These are phyloP conservation scores for Tricholoma sp. DNA, from an alignment of 768 basidiomycete genomes.

Conservation along the genomic window DNA sequence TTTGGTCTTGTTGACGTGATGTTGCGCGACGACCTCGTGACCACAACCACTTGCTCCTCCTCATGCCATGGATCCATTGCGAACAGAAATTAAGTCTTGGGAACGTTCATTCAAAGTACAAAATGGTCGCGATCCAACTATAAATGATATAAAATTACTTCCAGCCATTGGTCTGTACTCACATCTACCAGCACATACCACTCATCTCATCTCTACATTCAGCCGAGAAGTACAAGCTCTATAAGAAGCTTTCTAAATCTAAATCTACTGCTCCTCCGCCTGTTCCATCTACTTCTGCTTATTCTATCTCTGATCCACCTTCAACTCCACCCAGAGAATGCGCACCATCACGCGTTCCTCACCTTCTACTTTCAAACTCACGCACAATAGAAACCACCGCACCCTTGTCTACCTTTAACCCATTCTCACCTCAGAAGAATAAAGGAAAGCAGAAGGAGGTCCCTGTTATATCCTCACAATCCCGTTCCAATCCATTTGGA, in stretches of 20 bases:
- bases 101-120: constrained; percentile 59
- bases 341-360: constrained; percentile 15
- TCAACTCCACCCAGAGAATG: constrained; percentile 34
- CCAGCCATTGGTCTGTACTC: constrained; percentile 54
- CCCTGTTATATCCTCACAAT: constrained; percentile 16
- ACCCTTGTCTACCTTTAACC: constrained; percentile 59
- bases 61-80: constrained; percentile 39
- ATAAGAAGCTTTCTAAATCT: constrained; percentile 68
- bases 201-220: constrained; percentile 15
- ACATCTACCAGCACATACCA: not conserved
- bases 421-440: constrained; percentile 75
- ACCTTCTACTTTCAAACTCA: constrained; percentile 40
- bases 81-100: constrained; percentile 73
- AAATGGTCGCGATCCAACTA: constrained; percentile 54
- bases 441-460: constrained; percentile 39
- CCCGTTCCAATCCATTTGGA: constrained; percentile 37
- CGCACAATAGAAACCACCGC: constrained; percentile 47
- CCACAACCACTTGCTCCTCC: constrained; percentile 6
- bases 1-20: constrained; percentile 37
- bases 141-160: constrained; percentile 65
- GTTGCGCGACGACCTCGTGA: constrained; percentile 13
- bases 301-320: constrained; percentile 22
- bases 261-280: constrained; percentile 18
- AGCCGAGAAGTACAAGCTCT: constrained; percentile 79
- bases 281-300: constrained; percentile 8